A percentile compares a stretch with the other conserved stretches of the same genome.
These are phyloP conservation scores for Gossypium longicalyx DNA, from an alignment of 345 rosid species.

Conservation along the genomic window DNA sequence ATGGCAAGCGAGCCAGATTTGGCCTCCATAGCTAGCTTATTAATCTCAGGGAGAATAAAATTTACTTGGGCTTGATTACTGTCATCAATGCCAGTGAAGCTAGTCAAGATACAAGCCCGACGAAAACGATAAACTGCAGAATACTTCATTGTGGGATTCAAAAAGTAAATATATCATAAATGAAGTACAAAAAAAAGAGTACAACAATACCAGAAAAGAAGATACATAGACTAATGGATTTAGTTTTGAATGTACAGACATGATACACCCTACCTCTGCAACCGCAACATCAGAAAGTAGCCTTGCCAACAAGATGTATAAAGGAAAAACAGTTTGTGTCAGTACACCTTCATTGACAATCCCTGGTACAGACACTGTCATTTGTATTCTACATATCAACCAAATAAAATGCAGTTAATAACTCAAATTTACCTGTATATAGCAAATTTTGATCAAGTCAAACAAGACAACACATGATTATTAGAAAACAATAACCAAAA, in stretches of 20 bases:
- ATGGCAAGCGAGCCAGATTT: conserved; percentile 75
- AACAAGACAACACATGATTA: neutral
- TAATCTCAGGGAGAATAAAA: conserved; percentile 83
- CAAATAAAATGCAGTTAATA: conserved; percentile 25
- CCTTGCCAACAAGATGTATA: conserved; percentile 80
- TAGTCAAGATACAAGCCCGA: conserved; percentile 70
- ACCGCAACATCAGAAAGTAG: conserved; percentile 46
- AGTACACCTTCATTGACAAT: conserved; percentile 47
- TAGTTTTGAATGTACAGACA: neutral
- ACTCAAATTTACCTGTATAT: conserved; percentile 8
- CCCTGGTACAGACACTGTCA: conserved; percentile 55
- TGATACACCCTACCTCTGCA: conserved; percentile 51
- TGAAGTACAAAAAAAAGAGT: neutral
- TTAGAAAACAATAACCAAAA: neutral
- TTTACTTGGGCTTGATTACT: conserved; percentile 61
- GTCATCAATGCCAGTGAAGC: conserved; percentile 67
- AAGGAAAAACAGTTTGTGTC: conserved; percentile 57
- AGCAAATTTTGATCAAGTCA: conserved; percentile 10
- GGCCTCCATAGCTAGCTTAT: conserved; percentile 68
- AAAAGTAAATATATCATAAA: conserved; percentile 29
- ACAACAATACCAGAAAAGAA: conserved; percentile 10
- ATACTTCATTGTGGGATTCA: conserved; percentile 53
- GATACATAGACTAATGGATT: neutral
- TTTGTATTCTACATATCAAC: conserved; percentile 60
- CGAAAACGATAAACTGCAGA: conserved; percentile 86